Base-by-base conservation (phyloP, 2,329 filamentous ascomycete genomes). In the Colletotrichum sp. region DNA sequence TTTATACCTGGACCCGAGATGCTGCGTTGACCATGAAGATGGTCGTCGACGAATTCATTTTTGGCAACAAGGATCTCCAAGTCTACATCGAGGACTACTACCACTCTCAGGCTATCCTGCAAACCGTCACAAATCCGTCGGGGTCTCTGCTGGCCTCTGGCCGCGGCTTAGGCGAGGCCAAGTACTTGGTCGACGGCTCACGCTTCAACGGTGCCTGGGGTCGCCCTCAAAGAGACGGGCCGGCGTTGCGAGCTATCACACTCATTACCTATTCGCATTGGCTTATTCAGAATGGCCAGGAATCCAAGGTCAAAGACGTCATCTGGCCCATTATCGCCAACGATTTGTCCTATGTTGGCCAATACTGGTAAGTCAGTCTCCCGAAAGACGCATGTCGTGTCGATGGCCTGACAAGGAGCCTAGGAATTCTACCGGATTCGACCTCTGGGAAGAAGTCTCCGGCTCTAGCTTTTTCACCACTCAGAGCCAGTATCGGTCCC, bases 381-480 rank as follows among this genome's bases (percentile, higher is more conserved):
- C 28, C 43, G 32, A 7, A 26, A 43, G 16, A 48, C n/a, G 43
- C 43, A 48, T n/a, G 43, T 48, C 43, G 15, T 48, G 43, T 48
- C 15, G 8, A 43, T 38, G 6, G 24, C 21, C 61, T 64, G 21
- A 64, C 21, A 26, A 26, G 9, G 9, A 36, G 24, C 34, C n/a
- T 21, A 82, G 81, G 81, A 91, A 90, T 76, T 84, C 88, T 69
- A 88, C 88, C 6, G 88, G 88, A 7, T 92, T 89, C 77, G 91
- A 93, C 78, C 84, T 92, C 4, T 92, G 91, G 91, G 91, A 93
- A 79, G 91, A 92, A 79, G 86, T 91, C 21, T 84, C 86, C 24
- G 89, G 90, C 30, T 88, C 87, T 1, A 91, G 89, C 5, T 92
- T 92, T 85, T 93, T 92, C 82, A 91, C 91, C 2, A 85, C 88